Evolutionary conservation across 75 land plant genomes (phyloP).

Genomic region (Sequoiadendron giganteum): DNA sequence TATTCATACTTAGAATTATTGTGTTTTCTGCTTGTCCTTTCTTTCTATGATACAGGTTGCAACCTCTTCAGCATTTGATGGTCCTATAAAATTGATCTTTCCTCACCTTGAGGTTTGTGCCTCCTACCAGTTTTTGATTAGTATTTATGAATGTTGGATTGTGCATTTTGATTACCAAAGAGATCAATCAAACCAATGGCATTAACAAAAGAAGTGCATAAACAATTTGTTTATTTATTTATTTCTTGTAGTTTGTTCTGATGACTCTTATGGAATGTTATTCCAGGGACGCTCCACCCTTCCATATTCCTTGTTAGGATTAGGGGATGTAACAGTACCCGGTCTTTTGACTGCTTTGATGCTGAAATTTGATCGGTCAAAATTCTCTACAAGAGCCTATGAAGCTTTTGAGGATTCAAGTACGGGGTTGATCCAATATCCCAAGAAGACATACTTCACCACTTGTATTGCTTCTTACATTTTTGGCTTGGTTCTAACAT

Average conservation of each 20-base stretch:
- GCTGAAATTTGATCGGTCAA: conserved; percentile 46
- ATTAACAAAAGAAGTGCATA: neutral
- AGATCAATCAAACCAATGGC: neutral
- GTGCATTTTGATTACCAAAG: neutral
- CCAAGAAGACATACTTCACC: conserved; percentile 47
- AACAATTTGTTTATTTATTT: neutral
- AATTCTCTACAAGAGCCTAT: conserved; percentile 7
- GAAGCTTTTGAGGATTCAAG: conserved; percentile 3
- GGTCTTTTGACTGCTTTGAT: conserved; percentile 48
- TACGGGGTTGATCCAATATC: neutral
- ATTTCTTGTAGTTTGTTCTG: neutral
- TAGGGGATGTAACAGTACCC: conserved; percentile 51
- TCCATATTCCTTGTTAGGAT: conserved; percentile 40
- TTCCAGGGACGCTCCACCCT: conserved; percentile 30
- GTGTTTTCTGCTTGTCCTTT: neutral
- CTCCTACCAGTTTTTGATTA: neutral
- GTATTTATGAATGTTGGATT: neutral
- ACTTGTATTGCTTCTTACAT: conserved; percentile 43
- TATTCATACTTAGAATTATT: neutral
- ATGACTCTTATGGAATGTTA: neutral
- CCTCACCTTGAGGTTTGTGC: conserved; percentile 30
- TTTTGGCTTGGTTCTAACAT: conserved; percentile 42
- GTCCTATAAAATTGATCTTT: conserved; percentile 52
- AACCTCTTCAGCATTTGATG: conserved; percentile 54
- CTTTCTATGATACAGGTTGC: conserved; percentile 40